A percentile compares a stretch with the other conserved stretches of the same genome.
Evolutionary conservation across 2,329 filamentous ascomycete species (phyloP).

Genomic region (Madurella fahalii): DNA sequence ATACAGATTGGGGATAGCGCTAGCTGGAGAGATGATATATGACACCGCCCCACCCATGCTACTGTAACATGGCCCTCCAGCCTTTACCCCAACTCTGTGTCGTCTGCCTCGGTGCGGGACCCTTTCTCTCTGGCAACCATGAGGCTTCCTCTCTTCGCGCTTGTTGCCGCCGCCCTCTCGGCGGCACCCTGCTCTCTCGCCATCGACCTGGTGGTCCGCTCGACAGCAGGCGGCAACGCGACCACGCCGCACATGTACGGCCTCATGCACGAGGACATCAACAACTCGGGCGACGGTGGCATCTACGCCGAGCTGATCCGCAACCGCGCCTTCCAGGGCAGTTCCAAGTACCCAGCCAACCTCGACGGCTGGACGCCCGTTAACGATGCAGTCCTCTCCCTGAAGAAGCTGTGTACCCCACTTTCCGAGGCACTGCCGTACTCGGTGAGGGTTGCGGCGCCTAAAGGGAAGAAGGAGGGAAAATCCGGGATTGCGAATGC

Average conservation of each 20-base stretch:
- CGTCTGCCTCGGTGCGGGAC: too few species aligned
- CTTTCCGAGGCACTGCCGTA: conserved; percentile 50
- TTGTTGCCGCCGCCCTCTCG: too few species aligned
- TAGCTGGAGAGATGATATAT: too few species aligned
- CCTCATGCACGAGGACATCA: conserved; percentile 49
- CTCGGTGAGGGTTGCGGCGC: conserved; percentile 44
- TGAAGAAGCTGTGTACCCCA: conserved; percentile 44
- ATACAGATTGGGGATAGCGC: too few species aligned
- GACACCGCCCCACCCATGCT: too few species aligned
- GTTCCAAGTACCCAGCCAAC: conserved; percentile 38
- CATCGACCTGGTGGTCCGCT: conserved; percentile 12
- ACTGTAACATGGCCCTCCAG: too few species aligned
- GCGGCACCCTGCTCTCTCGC: neutral
- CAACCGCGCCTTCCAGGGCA: conserved; percentile 66
- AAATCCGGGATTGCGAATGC: conserved; percentile 48
- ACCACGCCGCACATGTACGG: conserved; percentile 19
- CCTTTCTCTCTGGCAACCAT: too few species aligned
- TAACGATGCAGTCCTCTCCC: conserved; percentile 40
- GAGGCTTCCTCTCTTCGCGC: too few species aligned
- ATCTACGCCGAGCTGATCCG: conserved; percentile 68
- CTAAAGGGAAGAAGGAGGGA: conserved; percentile 18
- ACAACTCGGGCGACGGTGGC: conserved; percentile 67
- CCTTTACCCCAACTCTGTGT: too few species aligned
- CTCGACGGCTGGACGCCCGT: conserved; percentile 45
- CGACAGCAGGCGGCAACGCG: conserved; percentile 20